phyloP scores from a whole-genome alignment of 208 protist species.

The Balamuthia mandrillaris region DNA sequence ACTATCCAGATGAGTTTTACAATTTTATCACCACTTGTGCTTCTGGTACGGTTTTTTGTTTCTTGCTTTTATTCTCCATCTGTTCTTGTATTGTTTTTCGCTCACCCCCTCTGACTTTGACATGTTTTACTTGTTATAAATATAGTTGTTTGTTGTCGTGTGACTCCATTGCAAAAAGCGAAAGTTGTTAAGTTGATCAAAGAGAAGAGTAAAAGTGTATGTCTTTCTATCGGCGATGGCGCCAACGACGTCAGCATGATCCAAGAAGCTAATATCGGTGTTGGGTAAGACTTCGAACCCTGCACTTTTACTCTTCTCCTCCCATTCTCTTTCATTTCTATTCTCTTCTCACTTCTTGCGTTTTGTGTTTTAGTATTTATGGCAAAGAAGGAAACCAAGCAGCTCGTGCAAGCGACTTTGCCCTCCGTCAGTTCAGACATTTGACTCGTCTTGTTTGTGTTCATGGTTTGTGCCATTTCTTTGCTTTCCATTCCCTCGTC shows the following conservation, averaged over 20 bases:
- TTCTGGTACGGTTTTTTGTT: not conserved
- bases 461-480: not conserved
- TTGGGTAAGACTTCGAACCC: constrained; percentile 72
- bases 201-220: not conserved
- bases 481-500: not conserved
- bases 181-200: constrained; percentile 51
- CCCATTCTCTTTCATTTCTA: not conserved
- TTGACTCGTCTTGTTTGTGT: constrained; percentile 68
- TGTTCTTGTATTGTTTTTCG: not conserved
- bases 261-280: constrained; percentile 84
- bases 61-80: not conserved
- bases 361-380: constrained; percentile 59
- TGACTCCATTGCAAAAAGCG: constrained; percentile 90
- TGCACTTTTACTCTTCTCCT: not conserved
- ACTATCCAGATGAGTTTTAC: not conserved
- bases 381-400: constrained; percentile 82
- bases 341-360: constrained; percentile 42
- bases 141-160: constrained; percentile 90
- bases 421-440: constrained; percentile 75
- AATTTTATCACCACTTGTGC: not conserved
- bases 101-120: not conserved
- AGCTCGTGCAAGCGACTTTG: constrained; percentile 86
- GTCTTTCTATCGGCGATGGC: constrained; percentile 77
- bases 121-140: constrained; percentile 59
- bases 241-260: constrained; percentile 93